These are phyloP conservation scores for Suhomyces panamericanus DNA, from an alignment of 1,139 yeast genomes.

Conservation along the genomic window DNA sequence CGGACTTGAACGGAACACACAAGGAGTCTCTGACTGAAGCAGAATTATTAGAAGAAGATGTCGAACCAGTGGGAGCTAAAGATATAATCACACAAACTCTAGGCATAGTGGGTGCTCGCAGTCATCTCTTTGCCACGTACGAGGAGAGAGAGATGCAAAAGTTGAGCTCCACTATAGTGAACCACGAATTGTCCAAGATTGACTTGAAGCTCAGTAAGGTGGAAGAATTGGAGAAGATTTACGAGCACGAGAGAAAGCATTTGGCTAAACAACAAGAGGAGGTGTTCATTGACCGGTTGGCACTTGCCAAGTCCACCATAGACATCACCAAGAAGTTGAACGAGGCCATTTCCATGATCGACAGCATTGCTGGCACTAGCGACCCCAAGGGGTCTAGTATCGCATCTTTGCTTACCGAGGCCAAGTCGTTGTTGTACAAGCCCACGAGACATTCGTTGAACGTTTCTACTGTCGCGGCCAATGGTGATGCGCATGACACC, in stretches of 20 bases:
- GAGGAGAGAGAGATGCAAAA: constrained; percentile 80
- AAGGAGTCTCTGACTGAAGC: constrained; percentile 2
- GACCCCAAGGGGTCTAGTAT: constrained; percentile 17
- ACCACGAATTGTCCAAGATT: constrained; percentile 70
- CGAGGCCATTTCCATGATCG: constrained; percentile 41
- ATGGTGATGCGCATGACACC: constrained; percentile 16
- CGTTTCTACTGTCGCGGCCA: constrained; percentile 16
- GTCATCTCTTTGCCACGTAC: constrained; percentile 77
- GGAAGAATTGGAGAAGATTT: constrained; percentile 69
- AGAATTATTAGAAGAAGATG: constrained; percentile 9
- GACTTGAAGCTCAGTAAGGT: constrained; percentile 75
- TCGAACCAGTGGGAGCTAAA: constrained; percentile 20
- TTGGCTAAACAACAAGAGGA: constrained; percentile 80
- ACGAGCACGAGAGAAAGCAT: constrained; percentile 75
- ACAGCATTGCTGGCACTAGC: constrained; percentile 17
- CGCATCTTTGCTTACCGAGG: constrained; percentile 40
- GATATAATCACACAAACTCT: constrained; percentile 59
- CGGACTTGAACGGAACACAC: constrained; percentile 8
- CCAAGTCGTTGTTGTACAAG: constrained; percentile 49
- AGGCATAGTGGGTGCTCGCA: constrained; percentile 75
- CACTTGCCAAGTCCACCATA: constrained; percentile 63
- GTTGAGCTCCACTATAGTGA: constrained; percentile 58
- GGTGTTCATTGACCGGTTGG: constrained; percentile 72
- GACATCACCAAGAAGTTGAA: constrained; percentile 51
- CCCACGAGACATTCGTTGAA: constrained; percentile 45